Evolutionary conservation across 495 filamentous ascomycete genomes (phyloP).

Genomic region (Letharia columbiana): DNA sequence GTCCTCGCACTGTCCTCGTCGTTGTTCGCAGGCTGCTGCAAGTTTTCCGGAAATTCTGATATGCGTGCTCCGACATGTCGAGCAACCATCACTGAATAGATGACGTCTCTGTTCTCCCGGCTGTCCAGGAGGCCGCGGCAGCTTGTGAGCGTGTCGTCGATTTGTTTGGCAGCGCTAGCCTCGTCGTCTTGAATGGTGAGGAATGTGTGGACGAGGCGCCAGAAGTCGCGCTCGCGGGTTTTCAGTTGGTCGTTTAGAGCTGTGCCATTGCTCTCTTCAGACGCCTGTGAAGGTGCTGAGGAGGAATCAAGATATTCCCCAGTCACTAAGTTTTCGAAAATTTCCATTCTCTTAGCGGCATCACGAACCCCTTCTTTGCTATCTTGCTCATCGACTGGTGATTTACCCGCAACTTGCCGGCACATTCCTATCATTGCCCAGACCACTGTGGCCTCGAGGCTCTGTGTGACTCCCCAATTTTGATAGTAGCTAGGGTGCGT

Average conservation of each 20-base stretch:
- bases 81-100: slow-evolving; percentile 79
- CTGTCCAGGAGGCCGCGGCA: slow-evolving; percentile 64
- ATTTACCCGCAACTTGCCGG: slow-evolving; percentile 31
- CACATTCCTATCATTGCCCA: slow-evolving; percentile 53
- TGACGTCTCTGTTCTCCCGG: slow-evolving; percentile 81
- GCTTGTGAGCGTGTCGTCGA: slow-evolving; percentile 53
- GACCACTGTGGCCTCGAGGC: slow-evolving; percentile 63
- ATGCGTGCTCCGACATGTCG: slow-evolving; percentile 63
- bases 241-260: slow-evolving; percentile 43
- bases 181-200: slow-evolving; percentile 58
- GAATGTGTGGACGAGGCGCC: slow-evolving; percentile 65
- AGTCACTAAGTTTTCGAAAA: slow-evolving; percentile 67
- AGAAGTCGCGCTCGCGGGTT: slow-evolving; percentile 66
- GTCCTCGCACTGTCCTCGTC: slow-evolving; percentile 62
- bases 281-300: slow-evolving; percentile 41
- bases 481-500: slow-evolving; percentile 38
- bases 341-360: slow-evolving; percentile 55
- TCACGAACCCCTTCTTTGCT: slow-evolving; percentile 51
- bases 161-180: slow-evolving; percentile 45
- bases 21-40: slow-evolving; percentile 48
- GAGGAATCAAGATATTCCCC: slow-evolving; percentile 55
- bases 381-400: slow-evolving; percentile 25
- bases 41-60: slow-evolving; percentile 53
- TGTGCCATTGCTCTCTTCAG: slow-evolving; percentile 30
- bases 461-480: slow-evolving; percentile 37